Evolutionary conservation across 352 stramenopile genomes (phyloP).

Genomic region (Phytophthora foliorum): DNA sequence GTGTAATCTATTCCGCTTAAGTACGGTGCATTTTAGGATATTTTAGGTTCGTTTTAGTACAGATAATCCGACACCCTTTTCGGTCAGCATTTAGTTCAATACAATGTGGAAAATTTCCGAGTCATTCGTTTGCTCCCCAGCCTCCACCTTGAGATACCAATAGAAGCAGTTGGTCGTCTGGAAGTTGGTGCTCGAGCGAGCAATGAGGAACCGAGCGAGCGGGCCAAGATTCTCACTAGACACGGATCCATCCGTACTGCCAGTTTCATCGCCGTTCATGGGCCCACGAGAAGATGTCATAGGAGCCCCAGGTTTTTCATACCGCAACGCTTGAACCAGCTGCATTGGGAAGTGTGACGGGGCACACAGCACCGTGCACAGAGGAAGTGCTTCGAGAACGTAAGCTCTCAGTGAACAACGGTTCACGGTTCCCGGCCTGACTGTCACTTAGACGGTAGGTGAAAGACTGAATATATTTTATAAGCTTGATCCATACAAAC

Average conservation of each 20-base stretch:
- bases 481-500: too few relatives aligned
- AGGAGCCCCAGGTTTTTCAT: constrained; percentile 65
- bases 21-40: too few relatives aligned
- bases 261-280: constrained; percentile 53
- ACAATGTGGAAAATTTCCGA: constrained; percentile 84
- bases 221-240: constrained; percentile 68
- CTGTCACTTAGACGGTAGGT: too few relatives aligned
- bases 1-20: too few relatives aligned
- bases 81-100: constrained; percentile 94
- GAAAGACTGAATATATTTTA: too few relatives aligned
- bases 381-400: too few relatives aligned
- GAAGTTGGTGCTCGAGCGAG: constrained; percentile 94
- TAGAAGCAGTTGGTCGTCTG: constrained; percentile 99
- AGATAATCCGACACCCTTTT: too few relatives aligned
- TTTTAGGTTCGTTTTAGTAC: too few relatives aligned
- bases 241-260: constrained; percentile 53
- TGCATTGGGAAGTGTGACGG: too few relatives aligned
- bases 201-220: constrained; percentile 96
- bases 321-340: constrained; percentile 98
- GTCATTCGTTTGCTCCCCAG: constrained; percentile 75
- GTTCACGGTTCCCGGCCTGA: too few relatives aligned
- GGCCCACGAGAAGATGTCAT: constrained; percentile 47
- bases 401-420: too few relatives aligned
- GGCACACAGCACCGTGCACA: too few relatives aligned
- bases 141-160: constrained; percentile 92